These are phyloP conservation scores for Neofusicoccum sp. DNA, from an alignment of 2,329 filamentous ascomycete genomes.

Conservation along the genomic window DNA sequence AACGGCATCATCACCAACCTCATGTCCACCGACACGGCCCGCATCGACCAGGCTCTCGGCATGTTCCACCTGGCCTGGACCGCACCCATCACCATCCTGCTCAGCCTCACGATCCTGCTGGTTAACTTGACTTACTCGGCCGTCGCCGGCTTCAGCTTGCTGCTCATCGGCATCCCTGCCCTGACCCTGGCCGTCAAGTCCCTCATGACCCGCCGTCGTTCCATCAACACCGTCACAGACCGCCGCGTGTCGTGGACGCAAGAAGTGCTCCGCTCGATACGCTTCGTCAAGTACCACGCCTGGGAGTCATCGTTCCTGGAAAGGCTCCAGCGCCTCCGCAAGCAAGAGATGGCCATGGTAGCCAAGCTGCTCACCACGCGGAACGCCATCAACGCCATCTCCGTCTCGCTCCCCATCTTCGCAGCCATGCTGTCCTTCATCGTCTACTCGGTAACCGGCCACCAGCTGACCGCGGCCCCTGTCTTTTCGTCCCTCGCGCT, in stretches of 20 bases:
- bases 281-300: conserved; percentile 87
- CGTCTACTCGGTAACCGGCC: conserved; percentile 63
- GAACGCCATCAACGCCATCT: conserved; percentile 79
- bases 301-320: conserved; percentile 87
- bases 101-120: conserved; percentile 49
- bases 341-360: conserved; percentile 74
- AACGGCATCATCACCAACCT: conserved; percentile 89
- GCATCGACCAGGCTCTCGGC: conserved; percentile 81
- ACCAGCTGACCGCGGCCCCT: conserved; percentile 68
- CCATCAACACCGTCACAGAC: conserved; percentile 84
- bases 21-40: conserved; percentile 94
- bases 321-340: conserved; percentile 70
- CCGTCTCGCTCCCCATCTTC: conserved; percentile 85
- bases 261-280: conserved; percentile 78
- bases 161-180: conserved; percentile 74
- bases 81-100: conserved; percentile 69
- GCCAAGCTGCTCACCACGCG: conserved; percentile 78
- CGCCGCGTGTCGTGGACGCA: conserved; percentile 83
- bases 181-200: conserved; percentile 74
- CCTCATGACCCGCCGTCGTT: conserved; percentile 67
- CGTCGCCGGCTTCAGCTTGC: conserved; percentile 78
- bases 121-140: conserved; percentile 89
- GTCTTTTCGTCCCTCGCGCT: conserved; percentile 92
- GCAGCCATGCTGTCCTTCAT: conserved; percentile 95
- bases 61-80: conserved; percentile 92